phyloP scores from a whole-genome alignment of 345 rosid genomes.

The Populus davidiana region DNA sequence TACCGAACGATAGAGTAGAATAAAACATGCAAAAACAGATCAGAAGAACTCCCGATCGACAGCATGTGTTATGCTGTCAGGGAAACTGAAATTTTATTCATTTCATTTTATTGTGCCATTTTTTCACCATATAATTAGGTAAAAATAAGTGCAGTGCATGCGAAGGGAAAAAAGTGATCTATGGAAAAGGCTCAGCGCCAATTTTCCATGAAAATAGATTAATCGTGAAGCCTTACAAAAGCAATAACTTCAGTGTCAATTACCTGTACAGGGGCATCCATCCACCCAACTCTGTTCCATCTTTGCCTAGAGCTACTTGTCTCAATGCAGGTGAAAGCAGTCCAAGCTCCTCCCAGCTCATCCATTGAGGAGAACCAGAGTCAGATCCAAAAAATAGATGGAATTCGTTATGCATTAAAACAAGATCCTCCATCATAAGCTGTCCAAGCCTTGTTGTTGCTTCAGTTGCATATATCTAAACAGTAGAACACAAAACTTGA shows the following conservation, averaged over 20 bases:
- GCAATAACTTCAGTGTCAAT: neutral
- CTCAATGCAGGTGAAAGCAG: slow-evolving; percentile 48
- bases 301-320: slow-evolving; percentile 55
- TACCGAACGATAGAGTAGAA: too few relatives aligned
- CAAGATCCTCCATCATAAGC: slow-evolving; percentile 88
- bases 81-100: too few relatives aligned
- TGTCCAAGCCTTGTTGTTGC: slow-evolving; percentile 69
- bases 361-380: slow-evolving; percentile 54
- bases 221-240: neutral
- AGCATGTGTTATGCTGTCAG: too few relatives aligned
- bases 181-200: too few relatives aligned
- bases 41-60: too few relatives aligned
- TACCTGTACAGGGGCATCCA: slow-evolving; percentile 90
- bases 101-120: too few relatives aligned
- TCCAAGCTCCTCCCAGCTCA: slow-evolving; percentile 63
- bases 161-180: too few relatives aligned
- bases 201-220: neutral
- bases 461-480: slow-evolving; percentile 71
- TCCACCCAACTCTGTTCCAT: slow-evolving; percentile 62
- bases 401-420: slow-evolving; percentile 67
- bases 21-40: too few relatives aligned
- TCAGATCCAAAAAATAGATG: slow-evolving; percentile 54
- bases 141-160: too few relatives aligned
- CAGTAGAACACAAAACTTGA: slow-evolving; percentile 20
- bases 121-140: too few relatives aligned